Evolutionary conservation across 768 basidiomycete genomes (phyloP), one percentile per base, ranked within the genome.

Genomic region (Boletus rubropictus): DNA sequence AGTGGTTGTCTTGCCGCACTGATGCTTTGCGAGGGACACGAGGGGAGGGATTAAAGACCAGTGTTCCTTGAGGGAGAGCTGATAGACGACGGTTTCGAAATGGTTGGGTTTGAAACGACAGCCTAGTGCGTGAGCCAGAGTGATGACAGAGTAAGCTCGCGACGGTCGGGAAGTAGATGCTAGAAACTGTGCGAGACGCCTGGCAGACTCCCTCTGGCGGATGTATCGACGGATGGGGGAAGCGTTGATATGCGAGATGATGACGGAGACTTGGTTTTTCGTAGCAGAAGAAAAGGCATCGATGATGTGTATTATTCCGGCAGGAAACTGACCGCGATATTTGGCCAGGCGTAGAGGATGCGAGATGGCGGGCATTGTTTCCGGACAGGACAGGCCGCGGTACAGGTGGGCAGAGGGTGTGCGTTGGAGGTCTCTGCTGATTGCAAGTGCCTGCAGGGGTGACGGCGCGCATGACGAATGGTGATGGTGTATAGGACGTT

Each of bases 81-180:
- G 73, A 57, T 73, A 65, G 32, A 75, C 72, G 29, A 81, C 69
- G 15, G 69, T 55, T 59, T 86, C 82, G 76, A 82, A 88, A 8
- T 73, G 74, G 49, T 72, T 75, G 42, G 73, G 73, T 43, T 74
- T 75, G 53, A 80, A 62, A 8, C 56, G 63, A 58, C 69, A 73
- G 27, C 82, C 84, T 5, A 80, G 63, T 7, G 64, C 54, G 52
- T 75, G 70, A 0, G 80, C 75, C 17, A 84, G 59, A 27, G 56
- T 50, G 51, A 87, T 67, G 7, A 77, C 62, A 15, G 69, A 69
- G 25, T 74, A 56, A 3, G 78, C 76, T 36, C 66, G 67, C 18
- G 60, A 62, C 10, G 77, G 77, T 4, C 54, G 53, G n/a, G 51
- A 54, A 11, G 67, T 60, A 15, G 62, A 58, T 3, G 60, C 69